Evolutionary conservation across 176 grass and related monocot species (phyloP).

Genomic region (Oryza nivara): DNA sequence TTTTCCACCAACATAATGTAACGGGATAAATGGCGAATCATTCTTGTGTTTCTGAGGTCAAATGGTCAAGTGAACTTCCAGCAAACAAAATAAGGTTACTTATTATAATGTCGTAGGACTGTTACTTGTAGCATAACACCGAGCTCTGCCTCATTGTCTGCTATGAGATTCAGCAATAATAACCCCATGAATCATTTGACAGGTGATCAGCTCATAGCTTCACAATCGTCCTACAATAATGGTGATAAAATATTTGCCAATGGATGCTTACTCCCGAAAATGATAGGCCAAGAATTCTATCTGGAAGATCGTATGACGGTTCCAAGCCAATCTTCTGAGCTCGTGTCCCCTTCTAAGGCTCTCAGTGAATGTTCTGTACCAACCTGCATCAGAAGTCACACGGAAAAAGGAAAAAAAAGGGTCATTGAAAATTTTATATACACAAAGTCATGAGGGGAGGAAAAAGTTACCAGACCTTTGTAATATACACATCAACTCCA

Average conservation of each 20-base stretch:
- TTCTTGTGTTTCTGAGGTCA: background rate
- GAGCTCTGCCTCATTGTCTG: background rate
- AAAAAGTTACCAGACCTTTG: conserved; percentile 55
- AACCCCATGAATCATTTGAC: background rate
- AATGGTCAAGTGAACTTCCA: background rate
- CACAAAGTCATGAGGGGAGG: background rate
- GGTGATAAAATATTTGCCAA: background rate
- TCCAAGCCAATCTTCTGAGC: conserved; percentile 75
- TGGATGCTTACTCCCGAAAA: background rate
- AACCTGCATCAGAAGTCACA: conserved; percentile 50
- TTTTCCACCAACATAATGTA: too few species aligned
- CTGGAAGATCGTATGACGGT: conserved; percentile 73
- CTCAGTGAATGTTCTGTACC: conserved; percentile 73
- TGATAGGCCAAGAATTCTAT: conserved; percentile 18
- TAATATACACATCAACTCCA: conserved; percentile 90
- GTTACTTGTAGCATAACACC: background rate
- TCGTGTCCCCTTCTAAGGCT: conserved; percentile 68
- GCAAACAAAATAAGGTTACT: background rate
- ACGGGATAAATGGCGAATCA: background rate
- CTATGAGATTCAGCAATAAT: background rate
- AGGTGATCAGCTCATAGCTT: background rate
- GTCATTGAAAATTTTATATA: background rate
- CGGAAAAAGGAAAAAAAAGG: too few species aligned
- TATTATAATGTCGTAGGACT: background rate
- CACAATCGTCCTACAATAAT: background rate